These are phyloP conservation scores for Tetrahymena borealis DNA, from an alignment of 73 alveolate genomes.

Conservation along the genomic window DNA sequence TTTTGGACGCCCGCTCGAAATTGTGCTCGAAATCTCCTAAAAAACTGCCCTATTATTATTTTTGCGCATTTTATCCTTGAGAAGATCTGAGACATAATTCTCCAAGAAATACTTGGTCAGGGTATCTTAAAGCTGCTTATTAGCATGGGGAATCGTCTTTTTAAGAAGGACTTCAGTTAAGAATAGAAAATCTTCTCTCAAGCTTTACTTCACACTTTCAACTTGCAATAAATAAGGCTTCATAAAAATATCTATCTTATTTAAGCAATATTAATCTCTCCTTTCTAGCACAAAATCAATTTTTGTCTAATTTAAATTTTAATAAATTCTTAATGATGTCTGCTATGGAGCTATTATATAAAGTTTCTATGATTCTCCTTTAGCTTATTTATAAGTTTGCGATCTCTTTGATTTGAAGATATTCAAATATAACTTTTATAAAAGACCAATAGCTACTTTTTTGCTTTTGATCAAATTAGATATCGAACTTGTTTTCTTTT, in stretches of 20 bases:
- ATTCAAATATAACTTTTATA: too few species aligned
- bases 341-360: too few species aligned
- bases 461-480: background rate
- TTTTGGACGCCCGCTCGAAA: background rate
- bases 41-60: background rate
- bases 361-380: too few species aligned
- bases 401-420: too few species aligned
- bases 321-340: too few species aligned
- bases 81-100: background rate
- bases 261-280: too few species aligned
- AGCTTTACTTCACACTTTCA: background rate
- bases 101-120: background rate
- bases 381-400: too few species aligned
- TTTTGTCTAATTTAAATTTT: too few species aligned
- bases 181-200: background rate
- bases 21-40: background rate
- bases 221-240: background rate
- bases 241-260: too few species aligned
- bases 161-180: background rate
- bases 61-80: background rate
- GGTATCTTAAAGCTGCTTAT: background rate
- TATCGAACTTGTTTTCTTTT: background rate
- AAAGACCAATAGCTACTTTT: too few species aligned
- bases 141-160: background rate
- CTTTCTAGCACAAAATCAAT: too few species aligned